A percentile compares a stretch with the other conserved stretches of the same genome.
Conservation (phyloP, 1,139 yeast species). For the Zhuliangozyma parablackwelliae region DNA sequence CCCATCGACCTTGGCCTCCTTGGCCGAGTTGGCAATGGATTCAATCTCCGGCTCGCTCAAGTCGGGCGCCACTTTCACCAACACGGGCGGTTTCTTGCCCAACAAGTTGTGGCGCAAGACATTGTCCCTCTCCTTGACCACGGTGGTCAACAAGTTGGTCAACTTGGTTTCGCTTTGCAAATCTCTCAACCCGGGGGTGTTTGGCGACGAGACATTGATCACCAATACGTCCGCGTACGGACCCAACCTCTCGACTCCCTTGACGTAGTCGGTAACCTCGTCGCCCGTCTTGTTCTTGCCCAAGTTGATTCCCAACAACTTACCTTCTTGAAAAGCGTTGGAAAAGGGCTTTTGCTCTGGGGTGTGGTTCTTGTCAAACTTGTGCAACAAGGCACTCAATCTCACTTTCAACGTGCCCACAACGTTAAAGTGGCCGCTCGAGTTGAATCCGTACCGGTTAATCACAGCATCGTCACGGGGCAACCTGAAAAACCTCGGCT, state of each 20-base stretch:
- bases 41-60: slow-evolving; percentile 75
- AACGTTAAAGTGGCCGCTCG: slow-evolving; percentile 79
- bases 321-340: slow-evolving; percentile 60
- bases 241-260: slow-evolving; percentile 79
- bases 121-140: slow-evolving; percentile 54
- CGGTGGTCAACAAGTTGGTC: slow-evolving; percentile 60
- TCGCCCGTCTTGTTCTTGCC: slow-evolving; percentile 93
- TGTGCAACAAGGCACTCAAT: slow-evolving; percentile 36
- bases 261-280: slow-evolving; percentile 78
- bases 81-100: slow-evolving; percentile 60
- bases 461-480: slow-evolving; percentile 85
- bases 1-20: slow-evolving; percentile 77
- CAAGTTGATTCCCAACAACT: slow-evolving; percentile 73
- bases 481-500: slow-evolving; percentile 84
- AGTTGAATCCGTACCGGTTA: slow-evolving; percentile 91
- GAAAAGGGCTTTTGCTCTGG: slow-evolving; percentile 28
- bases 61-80: slow-evolving; percentile 94
- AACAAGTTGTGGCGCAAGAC: slow-evolving; percentile 34
- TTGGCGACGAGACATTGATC: slow-evolving; percentile 92
- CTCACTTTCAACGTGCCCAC: slow-evolving; percentile 62
- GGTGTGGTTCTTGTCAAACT: slow-evolving; percentile 15
- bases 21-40: slow-evolving; percentile 80
- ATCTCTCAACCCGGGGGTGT: slow-evolving; percentile 90
- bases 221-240: slow-evolving; percentile 85
- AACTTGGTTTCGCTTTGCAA: slow-evolving; percentile 76